Percentiles rank a stretch among this genome's conserved stretches.
Evolutionary conservation across 2,329 filamentous ascomycete genomes (phyloP).

Genomic region (Sclerotinia minor): DNA sequence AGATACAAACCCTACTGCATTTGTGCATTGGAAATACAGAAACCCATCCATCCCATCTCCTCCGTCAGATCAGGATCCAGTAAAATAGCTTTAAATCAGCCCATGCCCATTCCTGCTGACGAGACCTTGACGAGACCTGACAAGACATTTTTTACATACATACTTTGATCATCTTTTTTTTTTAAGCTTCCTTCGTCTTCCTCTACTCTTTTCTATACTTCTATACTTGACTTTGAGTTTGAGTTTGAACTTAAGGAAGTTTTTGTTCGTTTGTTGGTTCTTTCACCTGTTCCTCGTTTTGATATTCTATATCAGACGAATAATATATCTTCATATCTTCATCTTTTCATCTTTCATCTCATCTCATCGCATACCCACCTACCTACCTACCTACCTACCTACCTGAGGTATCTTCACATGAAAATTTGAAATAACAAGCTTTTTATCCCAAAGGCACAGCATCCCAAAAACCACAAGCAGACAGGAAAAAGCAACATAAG

Average conservation of each 20-base stretch:
- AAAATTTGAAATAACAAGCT: neutral
- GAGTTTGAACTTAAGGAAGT: neutral
- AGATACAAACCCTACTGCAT: neutral
- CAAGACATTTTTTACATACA: no score
- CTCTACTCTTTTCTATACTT: neutral
- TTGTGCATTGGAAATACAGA: neutral
- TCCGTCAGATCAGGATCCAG: neutral
- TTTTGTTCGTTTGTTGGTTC: neutral
- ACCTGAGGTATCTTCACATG: neutral
- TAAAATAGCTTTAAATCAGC: constrained; percentile 32
- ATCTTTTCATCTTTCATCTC: no score
- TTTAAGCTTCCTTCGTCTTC: neutral
- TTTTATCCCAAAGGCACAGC: no score
- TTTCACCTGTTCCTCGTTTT: no score
- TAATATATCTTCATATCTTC: neutral
- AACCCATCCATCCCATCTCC: neutral
- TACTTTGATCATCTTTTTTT: constrained; percentile 2
- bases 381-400: neutral
- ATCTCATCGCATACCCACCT: neutral
- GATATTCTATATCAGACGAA: neutral
- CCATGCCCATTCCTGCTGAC: constrained; percentile 39
- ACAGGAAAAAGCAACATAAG: no score
- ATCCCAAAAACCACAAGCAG: no score
- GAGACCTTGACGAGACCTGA: constrained; percentile 28
- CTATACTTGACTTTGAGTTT: neutral